Conservation (phyloP, 1,139 yeast genomes). For the Saccharomyces hybrid region DNA sequence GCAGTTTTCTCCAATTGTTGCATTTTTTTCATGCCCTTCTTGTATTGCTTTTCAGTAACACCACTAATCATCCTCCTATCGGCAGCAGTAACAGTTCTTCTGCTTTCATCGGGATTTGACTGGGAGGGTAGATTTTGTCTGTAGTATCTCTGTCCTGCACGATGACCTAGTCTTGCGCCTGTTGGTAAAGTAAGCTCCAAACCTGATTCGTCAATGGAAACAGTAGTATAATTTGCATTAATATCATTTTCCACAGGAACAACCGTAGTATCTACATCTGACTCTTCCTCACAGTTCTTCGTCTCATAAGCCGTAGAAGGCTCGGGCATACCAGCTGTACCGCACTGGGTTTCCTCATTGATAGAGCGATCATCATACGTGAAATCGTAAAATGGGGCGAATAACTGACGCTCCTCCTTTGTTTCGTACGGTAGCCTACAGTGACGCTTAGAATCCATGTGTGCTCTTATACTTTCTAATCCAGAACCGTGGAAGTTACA, state of each 20-base stretch:
- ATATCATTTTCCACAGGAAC: slow-evolving; percentile 24
- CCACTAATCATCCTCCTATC: slow-evolving; percentile 44
- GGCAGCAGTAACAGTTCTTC: slow-evolving; percentile 46
- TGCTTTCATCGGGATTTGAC: slow-evolving; percentile 24
- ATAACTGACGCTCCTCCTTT: slow-evolving; percentile 69
- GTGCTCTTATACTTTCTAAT: slow-evolving; percentile 83
- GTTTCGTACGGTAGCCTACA: slow-evolving; percentile 83
- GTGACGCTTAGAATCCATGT: slow-evolving; percentile 79
- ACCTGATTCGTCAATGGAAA: slow-evolving; percentile 42
- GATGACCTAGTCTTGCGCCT: slow-evolving; percentile 57
- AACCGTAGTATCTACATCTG: background rate
- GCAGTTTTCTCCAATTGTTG: slow-evolving; percentile 41
- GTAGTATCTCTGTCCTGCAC: slow-evolving; percentile 55
- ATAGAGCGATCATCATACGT: slow-evolving; percentile 35
- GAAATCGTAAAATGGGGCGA: slow-evolving; percentile 83
- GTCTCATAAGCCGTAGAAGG: slow-evolving; percentile 17
- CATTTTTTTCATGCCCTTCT: slow-evolving; percentile 39
- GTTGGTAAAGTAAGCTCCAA: slow-evolving; percentile 56
- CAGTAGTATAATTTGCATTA: slow-evolving; percentile 32
- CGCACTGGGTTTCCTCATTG: slow-evolving; percentile 28
- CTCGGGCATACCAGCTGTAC: slow-evolving; percentile 36
- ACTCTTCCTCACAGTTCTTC: slow-evolving; percentile 22
- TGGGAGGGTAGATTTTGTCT: slow-evolving; percentile 41
- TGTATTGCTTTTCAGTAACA: slow-evolving; percentile 37
- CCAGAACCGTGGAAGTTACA: slow-evolving; percentile 80